Percentiles rank a stretch among this genome's conserved stretches.
Conservation (phyloP, 106 monocot genomes). For the Dendrobium nobile region DNA sequence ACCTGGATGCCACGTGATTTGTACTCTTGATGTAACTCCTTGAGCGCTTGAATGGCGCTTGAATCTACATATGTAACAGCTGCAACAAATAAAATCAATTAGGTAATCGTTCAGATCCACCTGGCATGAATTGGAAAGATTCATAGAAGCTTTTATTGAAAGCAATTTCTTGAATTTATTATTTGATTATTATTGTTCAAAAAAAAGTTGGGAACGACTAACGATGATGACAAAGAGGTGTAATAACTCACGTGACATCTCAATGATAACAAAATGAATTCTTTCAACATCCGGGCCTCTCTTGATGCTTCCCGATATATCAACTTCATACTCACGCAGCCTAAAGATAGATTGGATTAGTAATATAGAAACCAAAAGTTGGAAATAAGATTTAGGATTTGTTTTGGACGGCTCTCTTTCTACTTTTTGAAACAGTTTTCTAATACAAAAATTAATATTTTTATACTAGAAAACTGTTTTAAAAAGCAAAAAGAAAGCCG, state of each 20-base stretch:
- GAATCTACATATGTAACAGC: slow-evolving; percentile 98
- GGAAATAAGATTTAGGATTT: not conserved
- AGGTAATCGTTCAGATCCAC: not conserved
- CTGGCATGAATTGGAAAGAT: not conserved
- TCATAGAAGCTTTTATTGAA: not conserved
- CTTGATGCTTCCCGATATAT: slow-evolving; percentile 35
- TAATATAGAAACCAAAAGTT: not conserved
- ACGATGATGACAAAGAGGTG: not conserved
- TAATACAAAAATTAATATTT: too few relatives aligned
- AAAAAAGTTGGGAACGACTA: not conserved
- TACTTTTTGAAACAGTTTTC: too few relatives aligned
- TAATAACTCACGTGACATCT: slow-evolving; percentile 88
- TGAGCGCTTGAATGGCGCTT: slow-evolving; percentile 91
- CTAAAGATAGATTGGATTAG: slow-evolving; percentile 30
- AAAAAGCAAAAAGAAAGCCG: too few relatives aligned
- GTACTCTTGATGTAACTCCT: slow-evolving; percentile 88
- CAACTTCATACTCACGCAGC: slow-evolving; percentile 83
- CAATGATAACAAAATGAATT: slow-evolving; percentile 83
- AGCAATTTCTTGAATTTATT: too few relatives aligned
- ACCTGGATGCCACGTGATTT: slow-evolving; percentile 86
- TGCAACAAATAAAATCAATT: slow-evolving; percentile 19
- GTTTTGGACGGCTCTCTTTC: too few relatives aligned
- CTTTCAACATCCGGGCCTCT: slow-evolving; percentile 82
- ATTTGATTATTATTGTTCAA: not conserved
- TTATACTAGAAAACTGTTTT: too few relatives aligned